Percentiles rank a stretch among this genome's conserved stretches.
Evolutionary conservation across 495 filamentous ascomycete genomes (phyloP).

Genomic region (Neurospora sp.): DNA sequence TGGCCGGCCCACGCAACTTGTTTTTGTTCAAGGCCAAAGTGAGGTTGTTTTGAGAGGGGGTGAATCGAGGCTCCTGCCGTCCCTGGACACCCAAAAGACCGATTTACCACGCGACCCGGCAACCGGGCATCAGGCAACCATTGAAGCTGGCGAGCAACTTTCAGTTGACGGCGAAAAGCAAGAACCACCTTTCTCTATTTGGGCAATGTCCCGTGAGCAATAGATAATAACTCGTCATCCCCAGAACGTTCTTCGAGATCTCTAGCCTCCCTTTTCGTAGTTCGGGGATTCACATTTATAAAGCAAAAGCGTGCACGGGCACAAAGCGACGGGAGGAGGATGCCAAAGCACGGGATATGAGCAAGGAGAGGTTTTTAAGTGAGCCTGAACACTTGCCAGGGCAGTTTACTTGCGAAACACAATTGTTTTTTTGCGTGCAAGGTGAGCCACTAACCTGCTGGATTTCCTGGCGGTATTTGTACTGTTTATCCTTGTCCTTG

Average conservation of each 20-base stretch:
- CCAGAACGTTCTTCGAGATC: background rate
- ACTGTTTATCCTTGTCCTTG: conserved; percentile 43
- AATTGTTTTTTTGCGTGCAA: background rate
- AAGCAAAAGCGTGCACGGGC: background rate
- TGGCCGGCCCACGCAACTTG: background rate
- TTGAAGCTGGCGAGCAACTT: background rate
- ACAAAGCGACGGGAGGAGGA: background rate
- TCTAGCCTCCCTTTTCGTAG: background rate
- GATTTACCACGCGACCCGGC: background rate
- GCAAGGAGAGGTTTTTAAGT: background rate
- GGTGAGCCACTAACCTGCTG: conserved; percentile 57
- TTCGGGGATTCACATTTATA: background rate
- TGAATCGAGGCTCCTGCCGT: background rate
- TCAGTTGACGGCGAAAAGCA: background rate
- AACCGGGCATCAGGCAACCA: background rate
- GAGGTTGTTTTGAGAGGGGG: background rate
- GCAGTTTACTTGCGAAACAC: background rate
- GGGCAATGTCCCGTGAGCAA: background rate
- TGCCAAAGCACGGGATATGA: background rate
- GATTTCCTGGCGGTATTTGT: conserved; percentile 92
- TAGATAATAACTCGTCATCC: background rate
- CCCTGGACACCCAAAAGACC: background rate
- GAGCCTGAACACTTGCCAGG: background rate
- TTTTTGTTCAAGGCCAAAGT: background rate
- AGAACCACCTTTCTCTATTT: background rate